phyloP scores from a whole-genome alignment of 2,329 filamentous ascomycete species.

The Talaromyces sp. region DNA sequence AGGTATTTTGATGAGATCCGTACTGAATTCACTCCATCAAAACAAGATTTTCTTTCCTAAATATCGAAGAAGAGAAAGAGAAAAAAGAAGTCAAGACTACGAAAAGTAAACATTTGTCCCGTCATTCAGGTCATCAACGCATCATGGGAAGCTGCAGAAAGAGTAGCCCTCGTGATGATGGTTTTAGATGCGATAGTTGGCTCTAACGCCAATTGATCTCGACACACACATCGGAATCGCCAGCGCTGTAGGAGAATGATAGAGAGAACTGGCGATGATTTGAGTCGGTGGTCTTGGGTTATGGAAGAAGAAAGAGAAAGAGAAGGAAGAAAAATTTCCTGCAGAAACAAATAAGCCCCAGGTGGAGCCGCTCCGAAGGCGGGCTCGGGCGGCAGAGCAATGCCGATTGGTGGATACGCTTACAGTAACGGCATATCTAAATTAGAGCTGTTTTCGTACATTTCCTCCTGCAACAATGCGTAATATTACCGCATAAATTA shows the following conservation, averaged over 20 bases:
- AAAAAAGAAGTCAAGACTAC: slow-evolving; percentile 8
- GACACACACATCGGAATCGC: slow-evolving; percentile 67
- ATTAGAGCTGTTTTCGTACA: slow-evolving; percentile 3
- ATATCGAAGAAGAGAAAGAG: background rate
- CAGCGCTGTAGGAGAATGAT: slow-evolving; percentile 53
- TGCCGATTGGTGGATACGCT: slow-evolving; percentile 11
- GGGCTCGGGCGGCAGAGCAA: slow-evolving; percentile 11
- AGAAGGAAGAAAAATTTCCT: slow-evolving; percentile 18
- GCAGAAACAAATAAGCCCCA: slow-evolving; percentile 24
- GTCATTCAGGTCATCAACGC: slow-evolving; percentile 45
- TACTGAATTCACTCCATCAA: no score
- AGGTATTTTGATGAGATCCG: background rate
- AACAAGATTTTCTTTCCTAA: background rate
- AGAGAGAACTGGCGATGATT: slow-evolving; percentile 60
- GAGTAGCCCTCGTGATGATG: slow-evolving; percentile 62
- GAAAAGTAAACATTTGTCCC: slow-evolving; percentile 29
- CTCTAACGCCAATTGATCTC: slow-evolving; percentile 50
- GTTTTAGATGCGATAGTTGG: slow-evolving; percentile 66
- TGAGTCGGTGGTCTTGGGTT: slow-evolving; percentile 65
- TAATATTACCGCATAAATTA: background rate
- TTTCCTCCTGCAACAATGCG: background rate
- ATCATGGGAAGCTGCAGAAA: slow-evolving; percentile 34
- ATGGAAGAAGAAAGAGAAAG: slow-evolving; percentile 33
- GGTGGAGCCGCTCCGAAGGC: slow-evolving; percentile 11
- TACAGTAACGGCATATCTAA: background rate